Base-by-base conservation (phyloP, 164 flowering plant genomes). In the Nymphaea thermarum region DNA sequence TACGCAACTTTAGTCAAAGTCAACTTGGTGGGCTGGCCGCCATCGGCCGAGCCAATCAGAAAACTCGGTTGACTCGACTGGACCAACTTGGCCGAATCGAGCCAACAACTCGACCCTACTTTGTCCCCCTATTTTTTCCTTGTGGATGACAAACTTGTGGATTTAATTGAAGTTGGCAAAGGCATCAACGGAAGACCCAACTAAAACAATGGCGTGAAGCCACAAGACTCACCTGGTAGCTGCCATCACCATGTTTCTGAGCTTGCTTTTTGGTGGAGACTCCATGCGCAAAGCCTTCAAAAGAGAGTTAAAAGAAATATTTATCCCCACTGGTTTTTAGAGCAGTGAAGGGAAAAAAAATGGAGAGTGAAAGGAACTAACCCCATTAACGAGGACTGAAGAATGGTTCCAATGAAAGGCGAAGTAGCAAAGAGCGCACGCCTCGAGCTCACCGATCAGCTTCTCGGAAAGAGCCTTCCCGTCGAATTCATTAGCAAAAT, bases 401-500 rank as follows among this genome's bases (percentile, higher is more conserved):
- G 90, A 80, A 36, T 87, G 88, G 66, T 51, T 75, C 99, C 99
- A 94, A 68, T 94, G 86, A 69, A 86, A 94, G 3, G 88, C 86
- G 71, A 94, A 94, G 45, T 91, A 94, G 7, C 80, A 75, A 47
- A 91, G 83, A 60, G 86, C 83, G 75, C 97, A 94, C 68, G 79
- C 79, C 44, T 94, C 96, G 25, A 94, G 74, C 70, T 94, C 99
- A 60, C 88, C 87, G 5, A 87, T 66, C 12, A 94, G 82, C 74
- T 82, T 88, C 43, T 75, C 79, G 65, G 71, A 90, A 41, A 91
- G 67, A 43, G 77, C 70, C 2, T 88, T 87, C 0, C 79, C 87
- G n/a, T 84, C 76, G n/a, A 78, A 65, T 55, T 82, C 78, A 4
- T 68, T 73, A 0, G 76, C 75, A 42, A 88, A 82, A 53, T 70